Evolutionary conservation across 441 rosid species (phyloP).

Genomic region (Euphorbia corollata): DNA sequence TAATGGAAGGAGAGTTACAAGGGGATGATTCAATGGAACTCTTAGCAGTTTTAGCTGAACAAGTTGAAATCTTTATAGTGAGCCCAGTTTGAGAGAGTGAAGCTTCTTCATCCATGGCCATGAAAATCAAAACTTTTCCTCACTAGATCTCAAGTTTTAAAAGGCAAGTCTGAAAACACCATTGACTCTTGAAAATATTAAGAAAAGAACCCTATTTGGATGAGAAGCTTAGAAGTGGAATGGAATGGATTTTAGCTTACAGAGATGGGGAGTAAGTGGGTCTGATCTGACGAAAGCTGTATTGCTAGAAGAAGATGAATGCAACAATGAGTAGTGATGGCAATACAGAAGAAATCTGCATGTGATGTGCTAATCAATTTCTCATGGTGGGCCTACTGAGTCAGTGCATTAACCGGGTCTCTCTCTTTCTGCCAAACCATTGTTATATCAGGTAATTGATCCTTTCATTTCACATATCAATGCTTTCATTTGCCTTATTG

Average conservation of each 20-base stretch:
- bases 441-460: constrained; percentile 12
- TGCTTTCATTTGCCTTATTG: neutral
- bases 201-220: constrained; percentile 12
- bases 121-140: constrained; percentile 14
- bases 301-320: constrained; percentile 6
- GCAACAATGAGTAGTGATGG: constrained; percentile 43
- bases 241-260: constrained; percentile 23
- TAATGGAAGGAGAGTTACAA: constrained; percentile 53
- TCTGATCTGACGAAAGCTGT: too few relatives aligned
- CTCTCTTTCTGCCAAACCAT: constrained; percentile 18
- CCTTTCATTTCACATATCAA: constrained; percentile 6
- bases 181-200: too few relatives aligned
- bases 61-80: constrained; percentile 56
- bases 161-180: too few relatives aligned
- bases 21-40: constrained; percentile 42
- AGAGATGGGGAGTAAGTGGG: constrained; percentile 15
- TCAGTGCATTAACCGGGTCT: constrained; percentile 25
- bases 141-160: constrained; percentile 21
- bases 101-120: constrained; percentile 33
- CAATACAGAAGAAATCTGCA: constrained; percentile 42
- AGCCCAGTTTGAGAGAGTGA: constrained; percentile 33
- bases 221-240: too few relatives aligned
- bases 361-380: constrained; percentile 48
- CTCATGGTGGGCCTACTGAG: constrained; percentile 53
- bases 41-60: constrained; percentile 35